These are phyloP conservation scores for Penicillium nucicola DNA, from an alignment of 495 filamentous ascomycete genomes.

Conservation along the genomic window DNA sequence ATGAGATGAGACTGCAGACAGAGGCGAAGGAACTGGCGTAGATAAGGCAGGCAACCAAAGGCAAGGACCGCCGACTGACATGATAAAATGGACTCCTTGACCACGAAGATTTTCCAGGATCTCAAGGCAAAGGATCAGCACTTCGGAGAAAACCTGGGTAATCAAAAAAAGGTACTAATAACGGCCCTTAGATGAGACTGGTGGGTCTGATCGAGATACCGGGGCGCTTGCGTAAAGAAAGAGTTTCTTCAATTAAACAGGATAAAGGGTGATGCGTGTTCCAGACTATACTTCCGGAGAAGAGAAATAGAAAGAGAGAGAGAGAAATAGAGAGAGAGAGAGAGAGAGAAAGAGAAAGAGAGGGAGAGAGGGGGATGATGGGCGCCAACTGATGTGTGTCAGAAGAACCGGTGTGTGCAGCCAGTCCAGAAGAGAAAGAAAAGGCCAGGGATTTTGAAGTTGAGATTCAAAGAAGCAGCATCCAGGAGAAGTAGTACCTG, in stretches of 20 bases:
- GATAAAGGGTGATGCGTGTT: constrained; percentile 21
- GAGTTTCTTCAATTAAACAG: constrained; percentile 28
- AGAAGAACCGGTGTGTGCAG: constrained; percentile 2
- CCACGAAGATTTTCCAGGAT: too few species aligned
- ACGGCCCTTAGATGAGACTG: constrained; percentile 26
- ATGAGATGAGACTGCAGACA: constrained; percentile 34
- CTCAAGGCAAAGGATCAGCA: too few species aligned
- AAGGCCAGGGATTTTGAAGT: too few species aligned
- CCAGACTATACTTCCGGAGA: background rate
- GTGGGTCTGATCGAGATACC: constrained; percentile 35
- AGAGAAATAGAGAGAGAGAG: too few species aligned
- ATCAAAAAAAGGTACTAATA: constrained; percentile 13
- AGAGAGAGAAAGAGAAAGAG: too few species aligned
- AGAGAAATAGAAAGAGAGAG: too few species aligned
- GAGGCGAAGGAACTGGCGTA: constrained; percentile 32
- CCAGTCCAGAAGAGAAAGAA: background rate
- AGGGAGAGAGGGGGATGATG: background rate
- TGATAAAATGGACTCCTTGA: constrained; percentile 16
- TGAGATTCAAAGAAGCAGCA: constrained; percentile 8
- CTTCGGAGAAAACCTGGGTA: too few species aligned
- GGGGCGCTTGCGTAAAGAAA: constrained; percentile 31
- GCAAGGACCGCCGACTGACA: constrained; percentile 45
- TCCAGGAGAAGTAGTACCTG: constrained; percentile 13
- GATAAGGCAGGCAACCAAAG: constrained; percentile 40
- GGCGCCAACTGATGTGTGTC: constrained; percentile 4